Conservation (phyloP, 306 rosid species). For the Sphenostylis stenocarpa region DNA sequence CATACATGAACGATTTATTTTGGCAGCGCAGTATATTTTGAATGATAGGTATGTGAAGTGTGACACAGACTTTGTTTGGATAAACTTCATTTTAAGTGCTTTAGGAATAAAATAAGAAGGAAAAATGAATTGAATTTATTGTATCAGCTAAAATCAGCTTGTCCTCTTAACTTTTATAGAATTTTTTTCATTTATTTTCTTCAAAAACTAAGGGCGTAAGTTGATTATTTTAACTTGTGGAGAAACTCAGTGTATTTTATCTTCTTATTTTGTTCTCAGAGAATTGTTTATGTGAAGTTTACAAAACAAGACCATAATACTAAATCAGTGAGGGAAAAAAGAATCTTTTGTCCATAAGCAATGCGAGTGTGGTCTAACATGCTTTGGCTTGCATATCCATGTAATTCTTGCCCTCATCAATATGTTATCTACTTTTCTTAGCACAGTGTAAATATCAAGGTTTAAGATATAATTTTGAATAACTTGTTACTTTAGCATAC, state of each 20-base stretch:
- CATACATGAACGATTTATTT: not conserved
- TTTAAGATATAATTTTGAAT: not conserved
- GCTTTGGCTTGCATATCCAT: not conserved
- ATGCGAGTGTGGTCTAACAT: conserved; percentile 9
- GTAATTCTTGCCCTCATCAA: not conserved
- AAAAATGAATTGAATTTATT: no score
- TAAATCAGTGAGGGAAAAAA: not conserved
- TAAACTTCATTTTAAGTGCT: no score
- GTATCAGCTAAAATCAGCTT: no score
- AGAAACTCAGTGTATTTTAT: no score
- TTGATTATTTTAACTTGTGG: no score
- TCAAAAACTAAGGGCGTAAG: no score
- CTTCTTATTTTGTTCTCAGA: no score
- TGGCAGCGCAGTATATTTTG: not conserved
- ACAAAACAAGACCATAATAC: not conserved
- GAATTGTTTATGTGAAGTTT: no score
- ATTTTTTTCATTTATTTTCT: no score
- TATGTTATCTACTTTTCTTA: not conserved
- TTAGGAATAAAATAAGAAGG: no score
- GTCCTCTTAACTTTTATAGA: no score
- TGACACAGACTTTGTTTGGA: no score
- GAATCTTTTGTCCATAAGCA: not conserved
- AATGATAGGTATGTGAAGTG: not conserved
- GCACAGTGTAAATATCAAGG: not conserved
- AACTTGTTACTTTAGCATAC: not conserved